phyloP scores from a whole-genome alignment of 1,139 yeast species.

The Pichia norvegensis region DNA sequence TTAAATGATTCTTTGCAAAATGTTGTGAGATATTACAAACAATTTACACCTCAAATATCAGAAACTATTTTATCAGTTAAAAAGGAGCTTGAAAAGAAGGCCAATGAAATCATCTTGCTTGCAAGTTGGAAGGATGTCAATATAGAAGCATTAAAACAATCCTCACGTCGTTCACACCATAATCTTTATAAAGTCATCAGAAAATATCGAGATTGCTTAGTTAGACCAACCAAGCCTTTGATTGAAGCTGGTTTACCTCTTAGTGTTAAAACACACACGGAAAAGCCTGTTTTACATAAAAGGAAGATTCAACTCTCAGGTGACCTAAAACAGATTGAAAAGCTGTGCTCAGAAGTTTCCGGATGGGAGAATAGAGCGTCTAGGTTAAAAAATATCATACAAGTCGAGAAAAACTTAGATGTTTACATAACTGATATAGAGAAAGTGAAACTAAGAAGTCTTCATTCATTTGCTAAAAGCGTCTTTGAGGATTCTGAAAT shows the following conservation, averaged over 20 bases:
- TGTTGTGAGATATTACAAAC: conserved; percentile 57
- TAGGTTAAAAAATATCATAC: conserved; percentile 37
- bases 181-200: conserved; percentile 76
- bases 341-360: conserved; percentile 19
- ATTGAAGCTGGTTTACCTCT: conserved; percentile 54
- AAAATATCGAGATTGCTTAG: conserved; percentile 64
- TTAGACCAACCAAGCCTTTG: conserved; percentile 44
- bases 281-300: neutral
- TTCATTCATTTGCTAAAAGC: conserved; percentile 47
- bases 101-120: conserved; percentile 72
- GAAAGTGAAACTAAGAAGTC: conserved; percentile 31
- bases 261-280: conserved; percentile 16
- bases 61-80: conserved; percentile 40
- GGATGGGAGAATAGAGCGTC: conserved; percentile 16
- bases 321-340: conserved; percentile 14
- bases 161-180: conserved; percentile 83
- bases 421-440: conserved; percentile 37
- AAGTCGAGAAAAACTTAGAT: conserved; percentile 50
- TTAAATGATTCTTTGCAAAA: conserved; percentile 46
- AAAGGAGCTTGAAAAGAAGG: conserved; percentile 62
- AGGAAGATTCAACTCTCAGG: conserved; percentile 6
- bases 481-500: conserved; percentile 52
- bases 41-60: conserved; percentile 45
- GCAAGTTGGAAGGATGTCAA: conserved; percentile 98
- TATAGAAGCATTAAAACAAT: conserved; percentile 84